A percentile compares a stretch with the other conserved stretches of the same genome.
phyloP scores from a whole-genome alignment of 148 eudicot genomes.

The Simmondsia chinensis region DNA sequence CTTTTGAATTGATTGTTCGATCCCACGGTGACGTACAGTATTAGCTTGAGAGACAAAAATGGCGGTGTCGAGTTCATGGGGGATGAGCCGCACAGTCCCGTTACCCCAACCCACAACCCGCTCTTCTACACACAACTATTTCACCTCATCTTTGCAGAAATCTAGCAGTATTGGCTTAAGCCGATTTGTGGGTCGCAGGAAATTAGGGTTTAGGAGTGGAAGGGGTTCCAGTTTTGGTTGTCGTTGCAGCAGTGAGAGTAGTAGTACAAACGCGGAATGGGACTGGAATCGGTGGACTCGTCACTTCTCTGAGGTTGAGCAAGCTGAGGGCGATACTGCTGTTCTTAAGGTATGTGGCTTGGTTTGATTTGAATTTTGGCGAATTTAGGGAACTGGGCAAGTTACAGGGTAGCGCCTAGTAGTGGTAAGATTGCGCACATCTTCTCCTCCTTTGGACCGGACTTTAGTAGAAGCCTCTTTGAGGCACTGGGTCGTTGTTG shows the following conservation, averaged over 20 bases:
- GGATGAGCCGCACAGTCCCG: conserved; percentile 11
- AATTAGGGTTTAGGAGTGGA: neutral
- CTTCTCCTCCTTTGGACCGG: too few species aligned
- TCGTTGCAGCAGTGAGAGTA: conserved; percentile 6
- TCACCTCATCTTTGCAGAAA: neutral
- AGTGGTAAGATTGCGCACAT: too few species aligned
- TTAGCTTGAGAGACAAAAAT: neutral
- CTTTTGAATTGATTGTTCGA: too few species aligned
- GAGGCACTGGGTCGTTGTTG: too few species aligned
- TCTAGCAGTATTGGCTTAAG: neutral
- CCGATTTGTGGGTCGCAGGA: conserved; percentile 13
- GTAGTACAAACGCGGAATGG: conserved; percentile 8
- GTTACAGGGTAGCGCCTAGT: too few species aligned
- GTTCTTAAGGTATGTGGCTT: conserved; percentile 33
- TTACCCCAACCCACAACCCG: conserved; percentile 11
- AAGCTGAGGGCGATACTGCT: conserved; percentile 19
- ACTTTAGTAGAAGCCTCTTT: too few species aligned
- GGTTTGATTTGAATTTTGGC: too few species aligned
- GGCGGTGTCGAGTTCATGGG: conserved; percentile 18
- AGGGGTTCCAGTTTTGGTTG: conserved; percentile 11
- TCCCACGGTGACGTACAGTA: too few species aligned
- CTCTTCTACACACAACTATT: neutral
- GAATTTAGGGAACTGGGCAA: too few species aligned
- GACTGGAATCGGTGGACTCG: conserved; percentile 33
- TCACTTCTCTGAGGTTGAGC: conserved; percentile 24